A percentile compares a stretch with the other conserved stretches of the same genome.
Conservation (phyloP, 148 eudicot genomes). For the Chenopodium album region DNA sequence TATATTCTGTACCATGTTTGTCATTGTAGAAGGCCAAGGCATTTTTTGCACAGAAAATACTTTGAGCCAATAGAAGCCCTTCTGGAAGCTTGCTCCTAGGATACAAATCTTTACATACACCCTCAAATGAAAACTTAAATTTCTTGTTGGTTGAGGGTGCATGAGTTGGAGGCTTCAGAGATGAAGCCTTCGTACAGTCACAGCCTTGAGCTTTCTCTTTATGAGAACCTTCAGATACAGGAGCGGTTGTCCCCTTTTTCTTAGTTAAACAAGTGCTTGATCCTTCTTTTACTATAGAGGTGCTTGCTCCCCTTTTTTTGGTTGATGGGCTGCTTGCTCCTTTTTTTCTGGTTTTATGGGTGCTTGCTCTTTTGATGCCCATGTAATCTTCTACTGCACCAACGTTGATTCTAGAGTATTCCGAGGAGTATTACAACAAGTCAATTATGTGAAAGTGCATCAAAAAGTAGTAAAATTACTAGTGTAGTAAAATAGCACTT, state of each 20-base stretch:
- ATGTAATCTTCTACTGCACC: neutral
- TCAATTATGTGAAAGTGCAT: neutral
- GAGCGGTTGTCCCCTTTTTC: too few relatives aligned
- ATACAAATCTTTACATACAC: neutral
- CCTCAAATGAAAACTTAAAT: neutral
- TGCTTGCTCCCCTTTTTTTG: too few relatives aligned
- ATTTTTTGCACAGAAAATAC: neutral
- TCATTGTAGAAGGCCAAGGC: neutral
- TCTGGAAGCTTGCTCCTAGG: neutral
- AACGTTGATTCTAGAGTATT: neutral
- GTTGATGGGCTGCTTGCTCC: too few relatives aligned
- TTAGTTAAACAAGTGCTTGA: too few relatives aligned
- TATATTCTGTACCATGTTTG: neutral
- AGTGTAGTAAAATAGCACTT: too few relatives aligned
- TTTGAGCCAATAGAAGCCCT: constrained; percentile 2
- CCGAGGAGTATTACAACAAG: neutral
- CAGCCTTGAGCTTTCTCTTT: neutral
- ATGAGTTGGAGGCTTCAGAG: neutral
- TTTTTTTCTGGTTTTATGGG: neutral
- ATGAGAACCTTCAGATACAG: neutral
- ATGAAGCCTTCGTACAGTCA: neutral
- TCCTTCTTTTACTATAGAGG: too few relatives aligned
- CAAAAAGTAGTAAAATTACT: too few relatives aligned
- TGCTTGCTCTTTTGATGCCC: neutral
- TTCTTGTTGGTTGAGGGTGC: neutral